Base-by-base conservation (phyloP, 495 filamentous ascomycete species). In the Penicillium pancosmium region DNA sequence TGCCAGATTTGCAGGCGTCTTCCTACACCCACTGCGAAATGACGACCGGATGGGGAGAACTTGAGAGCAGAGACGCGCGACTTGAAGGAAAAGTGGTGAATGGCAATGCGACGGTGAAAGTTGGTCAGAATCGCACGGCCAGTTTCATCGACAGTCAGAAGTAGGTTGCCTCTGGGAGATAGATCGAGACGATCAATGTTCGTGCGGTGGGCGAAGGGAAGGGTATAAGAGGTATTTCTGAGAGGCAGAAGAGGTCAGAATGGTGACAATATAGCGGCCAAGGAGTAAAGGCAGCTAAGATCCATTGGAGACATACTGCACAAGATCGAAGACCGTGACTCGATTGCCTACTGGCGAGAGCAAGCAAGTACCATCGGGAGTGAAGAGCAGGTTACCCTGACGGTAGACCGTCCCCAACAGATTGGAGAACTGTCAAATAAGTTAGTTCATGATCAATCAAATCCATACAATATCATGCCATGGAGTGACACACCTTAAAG, bases 271-370 rank as follows among this genome's bases (percentile, higher is more conserved):
- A 40, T 12, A 18, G 13, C 12, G 3, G 6, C 5, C 27, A 8
- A 31, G 27, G 27, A 31, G 8, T 7, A 0, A 9, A 31, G 8
- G 27, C 2, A 8, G 27, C 2, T 8, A 9, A 31, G 1, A 8
- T 31, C 8, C 27, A 43, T 13, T 47, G 43, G 46, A 31, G 47
- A 76, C 86, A 63, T 84, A 97, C 93, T 97, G 92, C 56, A 97
- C 88, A 18, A 98, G 80, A 69, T 98, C 93, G 74, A 98, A 98
- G 50, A 97, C 89, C 2, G 94, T 90, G 51, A 98, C 91, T 68
- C 91, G 80, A 78, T 98, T 98, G 67, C 94, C 94, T 55, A 98
- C 95, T 23, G 94, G 94, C n/a, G 95, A 98, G 61, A 94, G 88
- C 47, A 98, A 82, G 74, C 91, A 92, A 63, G 90, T 93, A 63